Conservation (phyloP, 768 basidiomycete species). For the Infundibulicybe gibba region DNA sequence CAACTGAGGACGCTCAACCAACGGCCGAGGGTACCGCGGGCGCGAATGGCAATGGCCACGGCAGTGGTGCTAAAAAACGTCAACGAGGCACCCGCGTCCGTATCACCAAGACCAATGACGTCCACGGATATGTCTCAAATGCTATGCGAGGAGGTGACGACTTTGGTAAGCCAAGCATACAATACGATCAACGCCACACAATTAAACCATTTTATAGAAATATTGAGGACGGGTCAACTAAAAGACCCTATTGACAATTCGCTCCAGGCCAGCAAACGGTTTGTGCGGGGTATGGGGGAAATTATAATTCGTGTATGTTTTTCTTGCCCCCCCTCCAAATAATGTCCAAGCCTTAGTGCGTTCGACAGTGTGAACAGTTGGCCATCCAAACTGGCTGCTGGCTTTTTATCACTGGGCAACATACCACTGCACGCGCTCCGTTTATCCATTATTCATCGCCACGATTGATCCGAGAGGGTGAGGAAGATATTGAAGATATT, state of each 20-base stretch:
- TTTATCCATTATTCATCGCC: not conserved
- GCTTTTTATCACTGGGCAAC: not conserved
- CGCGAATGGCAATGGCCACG: too few relatives aligned
- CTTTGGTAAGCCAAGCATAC: not conserved
- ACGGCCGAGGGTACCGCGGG: too few relatives aligned
- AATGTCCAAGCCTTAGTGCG: not conserved
- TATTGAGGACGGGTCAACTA: not conserved
- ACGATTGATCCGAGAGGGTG: not conserved
- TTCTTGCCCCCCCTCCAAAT: not conserved
- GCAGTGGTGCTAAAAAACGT: not conserved
- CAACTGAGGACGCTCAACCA: too few relatives aligned
- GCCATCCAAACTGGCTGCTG: not conserved
- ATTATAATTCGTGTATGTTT: not conserved
- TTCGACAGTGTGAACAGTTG: not conserved
- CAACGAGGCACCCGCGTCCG: not conserved
- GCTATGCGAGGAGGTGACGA: not conserved
- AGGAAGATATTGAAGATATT: not conserved
- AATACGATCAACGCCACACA: too few relatives aligned
- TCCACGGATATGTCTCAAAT: not conserved
- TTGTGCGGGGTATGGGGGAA: not conserved
- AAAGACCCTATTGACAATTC: not conserved
- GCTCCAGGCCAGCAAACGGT: not conserved
- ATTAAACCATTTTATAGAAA: not conserved
- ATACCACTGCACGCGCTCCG: not conserved
- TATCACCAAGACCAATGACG: not conserved